Base-by-base conservation (phyloP, 1,139 yeast genomes). In the Torulaspora pretoriensis region DNA sequence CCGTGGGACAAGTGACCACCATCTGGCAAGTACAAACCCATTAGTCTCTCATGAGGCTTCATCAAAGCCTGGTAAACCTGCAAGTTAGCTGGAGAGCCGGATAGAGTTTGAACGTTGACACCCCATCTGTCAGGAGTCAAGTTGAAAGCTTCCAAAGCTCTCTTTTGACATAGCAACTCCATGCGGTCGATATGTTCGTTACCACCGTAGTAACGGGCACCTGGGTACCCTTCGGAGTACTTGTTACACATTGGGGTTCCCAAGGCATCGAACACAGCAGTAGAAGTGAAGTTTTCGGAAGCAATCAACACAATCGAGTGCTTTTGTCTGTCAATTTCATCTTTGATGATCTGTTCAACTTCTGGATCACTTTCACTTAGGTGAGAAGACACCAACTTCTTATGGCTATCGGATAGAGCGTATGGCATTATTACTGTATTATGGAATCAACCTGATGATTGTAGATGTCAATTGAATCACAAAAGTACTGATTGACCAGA, bases 1-100 rank as follows among this genome's bases (percentile, higher is more conserved):
- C 98, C 98, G 71, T 92, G 98, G 43, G 96, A 86, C 69, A 92
- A 79, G 69, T 92, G 97, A 60, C 98, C 97, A 64, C 98, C 97
- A 63, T 90, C 97, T 56, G 97, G 97, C 65, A 90, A 78, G 67
- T 89, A 96, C 57, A 90, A 79, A 62, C 97, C 97, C 97, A 90
- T 90, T 67, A 90, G 75, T 70, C 97, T 80, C 63, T 89, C 97
- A 59, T 89, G 96, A 43, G 94, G 95, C 68, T 84, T 88, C 83
- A 90, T 81, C 57, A 90, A 74, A 47, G 97, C 97, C 68, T 88
- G 94, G 73, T 92, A 92, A 39, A 88, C 96, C 68, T 92, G 94
- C 67, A 92, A 79, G 72, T 92, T 92, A 50, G 98, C 98, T 53
- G 97, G 97, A 26, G 97, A 89, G 55, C 98, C 98, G 46, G 95